phyloP scores from a whole-genome alignment of 306 rosid genomes.

The Casuarina glauca region DNA sequence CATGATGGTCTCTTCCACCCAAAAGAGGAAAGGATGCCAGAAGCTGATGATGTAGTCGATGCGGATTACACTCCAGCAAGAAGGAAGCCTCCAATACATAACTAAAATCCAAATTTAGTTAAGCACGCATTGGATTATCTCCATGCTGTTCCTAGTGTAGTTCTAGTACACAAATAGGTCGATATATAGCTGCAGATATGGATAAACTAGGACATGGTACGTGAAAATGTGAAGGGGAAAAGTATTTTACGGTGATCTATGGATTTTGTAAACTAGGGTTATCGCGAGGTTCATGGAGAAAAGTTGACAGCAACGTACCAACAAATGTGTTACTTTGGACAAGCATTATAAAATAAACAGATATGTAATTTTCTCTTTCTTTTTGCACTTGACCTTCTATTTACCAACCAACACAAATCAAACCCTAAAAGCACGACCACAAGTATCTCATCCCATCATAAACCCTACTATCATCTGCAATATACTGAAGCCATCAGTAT shows the following conservation, averaged over 20 bases:
- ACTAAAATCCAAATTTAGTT: conserved; percentile 26
- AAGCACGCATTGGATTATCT: not conserved
- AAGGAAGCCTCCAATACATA: conserved; percentile 88
- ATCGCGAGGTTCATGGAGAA: not conserved
- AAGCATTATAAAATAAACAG: not conserved
- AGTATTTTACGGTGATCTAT: not conserved
- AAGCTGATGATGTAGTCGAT: conserved; percentile 50
- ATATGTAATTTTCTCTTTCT: not conserved
- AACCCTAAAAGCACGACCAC: not conserved
- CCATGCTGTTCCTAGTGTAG: not conserved
- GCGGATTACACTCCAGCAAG: conserved; percentile 82
- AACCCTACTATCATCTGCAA: not conserved
- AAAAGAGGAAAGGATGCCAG: conserved; percentile 41
- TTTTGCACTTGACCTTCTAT: not conserved
- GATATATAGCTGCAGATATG: not conserved
- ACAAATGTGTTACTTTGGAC: not conserved
- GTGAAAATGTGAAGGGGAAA: not conserved
- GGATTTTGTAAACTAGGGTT: conserved; percentile 5
- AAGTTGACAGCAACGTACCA: not conserved
- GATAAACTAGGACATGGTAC: not conserved
- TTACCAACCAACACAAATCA: not conserved
- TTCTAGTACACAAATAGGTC: not conserved
- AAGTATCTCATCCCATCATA: not conserved
- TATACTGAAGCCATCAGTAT: not conserved
- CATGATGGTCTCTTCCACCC: conserved; percentile 31